phyloP scores from a whole-genome alignment of 108 stramenopile genomes.

The Epipyxis sp. region DNA sequence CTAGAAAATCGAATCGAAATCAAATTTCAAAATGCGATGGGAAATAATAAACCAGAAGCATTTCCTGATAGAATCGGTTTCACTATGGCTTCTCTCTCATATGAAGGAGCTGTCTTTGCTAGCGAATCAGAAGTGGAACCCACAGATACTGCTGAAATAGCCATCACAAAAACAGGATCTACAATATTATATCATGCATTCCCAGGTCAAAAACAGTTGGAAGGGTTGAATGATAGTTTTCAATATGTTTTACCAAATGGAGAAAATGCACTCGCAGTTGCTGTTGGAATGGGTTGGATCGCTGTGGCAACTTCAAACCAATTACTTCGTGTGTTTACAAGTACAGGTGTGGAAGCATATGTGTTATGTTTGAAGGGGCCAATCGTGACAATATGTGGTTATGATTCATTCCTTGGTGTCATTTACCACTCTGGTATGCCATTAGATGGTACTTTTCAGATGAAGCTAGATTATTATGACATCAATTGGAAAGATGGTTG shows the following conservation, averaged over 20 bases:
- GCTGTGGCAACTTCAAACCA: slow-evolving; percentile 17
- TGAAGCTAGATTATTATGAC: background rate
- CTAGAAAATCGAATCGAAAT: slow-evolving; percentile 25
- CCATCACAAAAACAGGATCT: background rate
- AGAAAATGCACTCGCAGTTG: background rate
- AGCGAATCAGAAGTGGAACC: background rate
- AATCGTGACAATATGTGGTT: background rate
- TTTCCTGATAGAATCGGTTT: slow-evolving; percentile 23
- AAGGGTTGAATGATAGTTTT: background rate
- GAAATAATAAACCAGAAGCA: background rate
- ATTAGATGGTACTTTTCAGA: background rate
- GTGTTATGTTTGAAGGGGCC: background rate
- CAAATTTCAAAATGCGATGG: background rate
- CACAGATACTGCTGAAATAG: background rate
- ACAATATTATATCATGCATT: slow-evolving; percentile 20
- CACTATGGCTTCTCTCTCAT: slow-evolving; percentile 5
- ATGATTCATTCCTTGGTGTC: background rate
- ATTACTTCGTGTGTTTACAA: slow-evolving; percentile 16
- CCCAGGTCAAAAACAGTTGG: background rate
- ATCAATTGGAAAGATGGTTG: background rate
- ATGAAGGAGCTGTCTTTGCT: slow-evolving; percentile 24
- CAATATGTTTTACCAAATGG: background rate
- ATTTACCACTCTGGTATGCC: background rate
- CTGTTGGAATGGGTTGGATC: background rate
- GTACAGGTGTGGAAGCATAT: background rate